phyloP scores from a whole-genome alignment of 1,139 yeast species.

The Spencermartinsiella ligniputridi region DNA sequence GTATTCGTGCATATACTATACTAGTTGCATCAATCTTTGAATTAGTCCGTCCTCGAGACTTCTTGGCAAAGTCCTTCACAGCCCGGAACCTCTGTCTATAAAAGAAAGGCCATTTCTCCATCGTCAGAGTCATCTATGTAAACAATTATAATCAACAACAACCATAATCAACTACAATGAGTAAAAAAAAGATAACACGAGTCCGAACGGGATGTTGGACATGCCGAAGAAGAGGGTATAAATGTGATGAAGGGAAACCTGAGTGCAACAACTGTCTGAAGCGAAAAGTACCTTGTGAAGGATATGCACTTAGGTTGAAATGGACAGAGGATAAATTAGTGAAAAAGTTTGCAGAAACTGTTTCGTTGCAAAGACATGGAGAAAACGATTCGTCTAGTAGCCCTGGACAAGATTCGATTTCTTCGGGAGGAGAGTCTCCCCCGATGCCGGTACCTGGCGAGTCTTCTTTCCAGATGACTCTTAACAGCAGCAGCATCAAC shows the following conservation, averaged over 20 bases:
- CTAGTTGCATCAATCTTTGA: no score
- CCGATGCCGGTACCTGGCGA: neutral
- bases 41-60: no score
- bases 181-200: constrained; percentile 26
- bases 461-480: neutral
- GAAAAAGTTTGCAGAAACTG: neutral
- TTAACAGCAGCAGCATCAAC: neutral
- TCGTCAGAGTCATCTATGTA: no score
- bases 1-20: neutral
- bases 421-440: neutral
- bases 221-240: constrained; percentile 52
- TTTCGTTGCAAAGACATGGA: neutral
- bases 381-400: neutral
- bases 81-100: no score
- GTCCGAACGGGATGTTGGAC: constrained; percentile 35
- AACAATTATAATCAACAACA: no score
- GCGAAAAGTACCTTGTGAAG: constrained; percentile 49
- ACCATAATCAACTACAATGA: constrained; percentile 39
- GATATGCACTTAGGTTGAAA: constrained; percentile 59
- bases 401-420: neutral
- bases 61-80: no score
- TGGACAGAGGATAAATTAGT: constrained; percentile 39
- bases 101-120: no score
- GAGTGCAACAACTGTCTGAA: constrained; percentile 43
- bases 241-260: constrained; percentile 58